These are phyloP conservation scores for Penicillium sp. DNA, from an alignment of 2,329 filamentous ascomycete species.

Conservation along the genomic window DNA sequence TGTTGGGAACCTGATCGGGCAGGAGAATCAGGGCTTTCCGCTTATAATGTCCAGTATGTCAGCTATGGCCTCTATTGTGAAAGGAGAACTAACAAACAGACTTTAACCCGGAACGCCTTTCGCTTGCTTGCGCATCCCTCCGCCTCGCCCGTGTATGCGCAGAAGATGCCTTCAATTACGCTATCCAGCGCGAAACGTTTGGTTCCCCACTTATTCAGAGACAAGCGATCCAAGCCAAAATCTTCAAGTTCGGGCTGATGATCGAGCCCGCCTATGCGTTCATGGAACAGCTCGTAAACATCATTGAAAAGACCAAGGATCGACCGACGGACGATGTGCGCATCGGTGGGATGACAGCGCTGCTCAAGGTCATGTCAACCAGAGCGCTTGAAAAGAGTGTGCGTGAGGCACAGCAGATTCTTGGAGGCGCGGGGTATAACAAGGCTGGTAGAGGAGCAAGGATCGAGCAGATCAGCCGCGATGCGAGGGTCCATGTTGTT, in stretches of 20 bases:
- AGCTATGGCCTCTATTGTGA: too few relatives aligned
- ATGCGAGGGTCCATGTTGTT: slow-evolving; percentile 54
- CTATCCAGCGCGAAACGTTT: slow-evolving; percentile 68
- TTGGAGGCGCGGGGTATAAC: slow-evolving; percentile 60
- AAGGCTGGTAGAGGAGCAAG: slow-evolving; percentile 55
- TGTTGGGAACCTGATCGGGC: slow-evolving; percentile 69
- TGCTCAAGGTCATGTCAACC: slow-evolving; percentile 59
- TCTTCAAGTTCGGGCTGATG: slow-evolving; percentile 62
- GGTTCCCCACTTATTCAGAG: slow-evolving; percentile 62
- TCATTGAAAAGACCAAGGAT: slow-evolving; percentile 52
- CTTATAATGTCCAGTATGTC: slow-evolving; percentile 70
- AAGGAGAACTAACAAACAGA: slow-evolving; percentile 41
- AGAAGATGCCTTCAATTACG: slow-evolving; percentile 65
- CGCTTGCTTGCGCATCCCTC: slow-evolving; percentile 67
- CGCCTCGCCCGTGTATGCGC: slow-evolving; percentile 66
- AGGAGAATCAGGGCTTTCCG: slow-evolving; percentile 72
- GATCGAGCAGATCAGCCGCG: slow-evolving; percentile 60
- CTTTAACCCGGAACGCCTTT: slow-evolving; percentile 77
- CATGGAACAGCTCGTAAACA: slow-evolving; percentile 65
- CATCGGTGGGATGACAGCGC: slow-evolving; percentile 57
- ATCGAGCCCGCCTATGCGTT: slow-evolving; percentile 68
- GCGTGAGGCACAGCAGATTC: slow-evolving; percentile 61
- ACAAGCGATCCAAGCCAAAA: slow-evolving; percentile 64
- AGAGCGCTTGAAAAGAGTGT: slow-evolving; percentile 59
- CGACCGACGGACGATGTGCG: slow-evolving; percentile 45